Evolutionary conservation across 441 rosid genomes (phyloP).

Genomic region (Syzygium malaccense): DNA sequence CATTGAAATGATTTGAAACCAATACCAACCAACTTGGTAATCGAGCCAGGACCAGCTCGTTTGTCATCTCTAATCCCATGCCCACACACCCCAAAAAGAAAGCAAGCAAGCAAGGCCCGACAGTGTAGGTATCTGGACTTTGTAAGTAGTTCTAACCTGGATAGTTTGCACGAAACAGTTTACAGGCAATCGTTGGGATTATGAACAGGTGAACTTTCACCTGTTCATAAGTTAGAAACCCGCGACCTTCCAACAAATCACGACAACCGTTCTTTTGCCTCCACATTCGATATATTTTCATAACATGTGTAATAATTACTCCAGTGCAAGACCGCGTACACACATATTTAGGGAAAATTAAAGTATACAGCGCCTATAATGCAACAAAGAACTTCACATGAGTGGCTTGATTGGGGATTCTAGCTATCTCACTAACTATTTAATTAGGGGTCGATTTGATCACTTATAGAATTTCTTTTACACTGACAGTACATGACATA

Average conservation of each 20-base stretch:
- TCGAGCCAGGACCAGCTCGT: not conserved
- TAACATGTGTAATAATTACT: not conserved
- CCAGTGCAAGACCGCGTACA: not conserved
- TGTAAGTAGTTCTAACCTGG: not conserved
- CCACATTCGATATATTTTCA: not conserved
- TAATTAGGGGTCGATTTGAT: not conserved
- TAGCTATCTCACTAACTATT: not conserved
- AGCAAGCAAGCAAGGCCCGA: not conserved
- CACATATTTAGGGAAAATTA: not conserved
- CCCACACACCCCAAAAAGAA: not conserved
- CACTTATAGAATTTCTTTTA: not conserved
- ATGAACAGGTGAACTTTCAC: not conserved
- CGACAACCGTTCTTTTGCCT: not conserved
- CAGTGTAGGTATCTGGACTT: not conserved
- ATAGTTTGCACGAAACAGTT: not conserved
- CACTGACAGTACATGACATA: not conserved
- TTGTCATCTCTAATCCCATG: not conserved
- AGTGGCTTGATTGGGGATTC: not conserved
- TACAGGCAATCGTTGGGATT: not conserved
- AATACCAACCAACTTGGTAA: not conserved
- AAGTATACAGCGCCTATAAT: not conserved
- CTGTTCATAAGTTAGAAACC: not conserved
- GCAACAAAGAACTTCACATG: not conserved
- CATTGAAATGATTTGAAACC: not conserved
- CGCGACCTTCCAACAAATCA: not conserved